Evolutionary conservation across 23 red algal genomes (phyloP), one percentile per base, ranked within the genome.

Genomic region (Gracilaria vermiculophylla): DNA sequence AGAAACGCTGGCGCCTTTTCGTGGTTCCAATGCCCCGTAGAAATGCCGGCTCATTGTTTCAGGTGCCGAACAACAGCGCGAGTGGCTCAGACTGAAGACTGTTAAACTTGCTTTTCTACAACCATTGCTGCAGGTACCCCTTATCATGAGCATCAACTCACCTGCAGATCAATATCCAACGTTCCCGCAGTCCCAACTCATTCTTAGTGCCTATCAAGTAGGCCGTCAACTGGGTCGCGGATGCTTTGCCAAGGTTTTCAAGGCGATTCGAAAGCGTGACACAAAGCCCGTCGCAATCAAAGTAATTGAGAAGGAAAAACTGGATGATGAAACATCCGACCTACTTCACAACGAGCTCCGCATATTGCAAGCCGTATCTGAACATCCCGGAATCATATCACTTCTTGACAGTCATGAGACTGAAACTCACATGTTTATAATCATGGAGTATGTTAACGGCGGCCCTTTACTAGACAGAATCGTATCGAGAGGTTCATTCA

Each of bases 391-490:
- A 40, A 83, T 92, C 13, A 66, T 83, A 33, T 83, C 88, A 52
- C 45, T 92, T 7, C 64, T 83, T 49, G 66, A 77, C 62, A 65
- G 43, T 39, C 47, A 73, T 64, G 88, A 92, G 36, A 83, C 77
- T 20, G 80, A 92, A 16, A 64, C 53, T n/a, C 77, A 83, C 53
- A 83, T 83, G 78, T 83, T 92, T 61, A 83, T 92, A 56, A 65
- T 83, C 41, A 82, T 92, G 88, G 88, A 92, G 62, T 92, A 83
- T 53, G 88, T 92, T 12, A 66, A 61, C 39, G 92, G 92, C 54
- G 92, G 92, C n/a, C 85, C 85, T 55, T 75, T 95, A 21, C 87
- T 95, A 12, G 84, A 95, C 50, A 83, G 81, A 66, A 95, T 95
- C 53, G 84, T 95, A 69, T 74, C 65, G 14, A 78, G 76, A 49